A percentile compares a stretch with the other conserved stretches of the same genome.
Conservation (phyloP, 176 grass and related monocot species). For the Oryza longistaminata region DNA sequence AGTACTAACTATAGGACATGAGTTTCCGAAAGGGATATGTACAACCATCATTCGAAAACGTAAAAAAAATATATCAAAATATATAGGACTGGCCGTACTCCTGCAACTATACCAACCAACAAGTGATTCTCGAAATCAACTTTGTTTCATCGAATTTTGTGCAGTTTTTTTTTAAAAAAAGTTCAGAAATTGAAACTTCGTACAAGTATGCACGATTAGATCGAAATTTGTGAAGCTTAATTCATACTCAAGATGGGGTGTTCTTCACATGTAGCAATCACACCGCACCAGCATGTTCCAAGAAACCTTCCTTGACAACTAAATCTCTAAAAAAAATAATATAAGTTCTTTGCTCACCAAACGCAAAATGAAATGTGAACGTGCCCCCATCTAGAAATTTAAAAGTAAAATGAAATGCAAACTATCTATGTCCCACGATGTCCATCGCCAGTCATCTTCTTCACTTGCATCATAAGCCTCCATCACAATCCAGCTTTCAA, state of each 20-base stretch:
- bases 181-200: background rate
- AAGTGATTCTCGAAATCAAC: background rate
- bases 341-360: background rate
- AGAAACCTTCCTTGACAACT: background rate
- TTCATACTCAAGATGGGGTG: background rate
- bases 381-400: background rate
- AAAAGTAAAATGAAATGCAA: background rate
- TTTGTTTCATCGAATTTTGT: background rate
- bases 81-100: background rate
- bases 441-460: background rate
- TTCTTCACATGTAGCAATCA: background rate
- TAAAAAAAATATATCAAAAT: background rate
- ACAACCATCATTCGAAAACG: background rate
- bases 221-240: background rate
- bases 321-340: background rate
- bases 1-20: too few species aligned
- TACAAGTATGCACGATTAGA: background rate
- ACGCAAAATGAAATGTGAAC: slow-evolving; percentile 9
- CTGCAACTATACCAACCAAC: background rate
- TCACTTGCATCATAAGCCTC: slow-evolving; percentile 15
- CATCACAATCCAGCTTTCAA: slow-evolving; percentile 16
- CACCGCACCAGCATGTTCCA: background rate
- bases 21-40: too few species aligned
- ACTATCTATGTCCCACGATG: background rate
- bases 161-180: background rate